Evolutionary conservation across 2,329 filamentous ascomycete species (phyloP).

Genomic region (Cryphonectria japonica): DNA sequence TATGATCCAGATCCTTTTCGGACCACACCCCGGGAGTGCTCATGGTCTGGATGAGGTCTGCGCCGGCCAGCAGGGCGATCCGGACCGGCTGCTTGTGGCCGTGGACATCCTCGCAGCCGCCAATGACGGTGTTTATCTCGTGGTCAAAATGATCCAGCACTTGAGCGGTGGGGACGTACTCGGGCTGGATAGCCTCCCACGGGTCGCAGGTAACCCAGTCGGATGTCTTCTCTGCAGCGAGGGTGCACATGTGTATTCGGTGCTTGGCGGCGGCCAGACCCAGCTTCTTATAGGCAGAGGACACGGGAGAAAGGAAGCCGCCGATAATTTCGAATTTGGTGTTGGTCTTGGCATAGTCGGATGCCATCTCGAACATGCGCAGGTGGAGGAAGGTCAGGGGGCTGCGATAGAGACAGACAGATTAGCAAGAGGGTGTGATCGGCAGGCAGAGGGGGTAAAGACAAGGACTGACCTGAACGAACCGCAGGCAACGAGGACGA

Average conservation of each 20-base stretch:
- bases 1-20: conserved; percentile 81
- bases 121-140: conserved; percentile 80
- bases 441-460: background rate
- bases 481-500: conserved; percentile 43
- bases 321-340: conserved; percentile 77
- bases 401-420: conserved; percentile 20
- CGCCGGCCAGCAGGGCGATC: conserved; percentile 79
- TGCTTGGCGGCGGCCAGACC: conserved; percentile 75
- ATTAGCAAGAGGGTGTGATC: conserved; percentile 15
- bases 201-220: conserved; percentile 86
- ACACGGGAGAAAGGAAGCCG: conserved; percentile 80
- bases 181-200: conserved; percentile 83
- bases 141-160: conserved; percentile 86
- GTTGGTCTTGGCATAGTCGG: conserved; percentile 43
- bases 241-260: conserved; percentile 81
- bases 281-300: conserved; percentile 73
- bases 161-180: conserved; percentile 86
- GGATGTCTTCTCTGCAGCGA: conserved; percentile 75
- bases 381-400: conserved; percentile 39
- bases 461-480: conserved; percentile 38
- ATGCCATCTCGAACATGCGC: conserved; percentile 45
- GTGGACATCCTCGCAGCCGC: conserved; percentile 71
- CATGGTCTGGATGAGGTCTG: conserved; percentile 76
- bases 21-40: conserved; percentile 79
- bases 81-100: conserved; percentile 70